These are phyloP conservation scores for Botrytis deweyae DNA, from an alignment of 2,329 filamentous ascomycete species.

Conservation along the genomic window DNA sequence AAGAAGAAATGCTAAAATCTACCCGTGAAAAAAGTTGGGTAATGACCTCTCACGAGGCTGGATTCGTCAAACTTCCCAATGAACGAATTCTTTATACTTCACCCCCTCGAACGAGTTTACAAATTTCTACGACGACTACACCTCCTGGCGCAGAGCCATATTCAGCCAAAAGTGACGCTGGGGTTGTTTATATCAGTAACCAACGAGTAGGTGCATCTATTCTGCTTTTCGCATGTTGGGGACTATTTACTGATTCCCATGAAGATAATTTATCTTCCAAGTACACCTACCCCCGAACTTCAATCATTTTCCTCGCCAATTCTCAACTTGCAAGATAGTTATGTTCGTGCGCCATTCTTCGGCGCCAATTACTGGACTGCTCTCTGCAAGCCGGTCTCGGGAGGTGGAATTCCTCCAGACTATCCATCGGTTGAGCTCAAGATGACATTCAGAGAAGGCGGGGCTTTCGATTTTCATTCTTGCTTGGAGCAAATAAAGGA, in stretches of 20 bases:
- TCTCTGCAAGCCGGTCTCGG: conserved; percentile 74
- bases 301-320: conserved; percentile 89
- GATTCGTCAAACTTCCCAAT: conserved; percentile 80
- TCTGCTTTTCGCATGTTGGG: conserved; percentile 8
- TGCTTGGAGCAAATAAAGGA: conserved; percentile 84
- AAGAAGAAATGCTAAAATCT: conserved; percentile 35
- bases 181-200: conserved; percentile 79
- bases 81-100: conserved; percentile 82
- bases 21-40: conserved; percentile 67
- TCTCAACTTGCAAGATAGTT: conserved; percentile 81
- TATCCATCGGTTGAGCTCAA: conserved; percentile 75
- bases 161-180: conserved; percentile 70
- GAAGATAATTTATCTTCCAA: conserved; percentile 84
- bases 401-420: conserved; percentile 76
- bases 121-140: conserved; percentile 63
- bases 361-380: conserved; percentile 89
- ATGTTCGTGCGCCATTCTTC: conserved; percentile 86
- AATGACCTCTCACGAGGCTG: conserved; percentile 71
- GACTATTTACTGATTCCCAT: conserved; percentile 25
- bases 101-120: conserved; percentile 73
- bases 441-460: conserved; percentile 89
- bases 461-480: conserved; percentile 87
- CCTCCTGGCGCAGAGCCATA: conserved; percentile 63
- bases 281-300: conserved; percentile 62
- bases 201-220: conserved; percentile 64